Evolutionary conservation across 306 rosid genomes (phyloP), one percentile per base, ranked within the genome.

Genomic region (Casuarina equisetifolia): DNA sequence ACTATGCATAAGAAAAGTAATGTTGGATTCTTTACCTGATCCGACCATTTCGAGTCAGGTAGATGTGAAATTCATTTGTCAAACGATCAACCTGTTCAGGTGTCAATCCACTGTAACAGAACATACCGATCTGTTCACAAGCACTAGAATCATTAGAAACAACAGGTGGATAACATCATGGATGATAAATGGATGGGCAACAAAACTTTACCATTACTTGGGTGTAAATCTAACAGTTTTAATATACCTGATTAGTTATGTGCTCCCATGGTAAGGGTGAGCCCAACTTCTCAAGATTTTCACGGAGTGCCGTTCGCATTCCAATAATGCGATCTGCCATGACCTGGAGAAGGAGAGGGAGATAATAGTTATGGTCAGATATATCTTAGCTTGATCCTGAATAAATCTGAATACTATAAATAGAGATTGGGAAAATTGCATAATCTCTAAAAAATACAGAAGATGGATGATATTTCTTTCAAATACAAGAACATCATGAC

Each of bases 311-410:
- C 25, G 87, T 52, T 78, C 98, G 82, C 97, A 91, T 92, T 79
- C 93, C 97, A 5, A 95, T 95, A 39, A 95, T 95, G 79, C 97
- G 93, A 75, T 92, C 93, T 43, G 98, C 97, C 98, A 95, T 95
- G 75, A 73, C 93, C 97, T 95, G 89, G 46, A 76, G 48, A 79
- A 6, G 38, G 38, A 50, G 43, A 51, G 52, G 10, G 62, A 64
- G 46, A 69, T 5, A 9, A 81, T 20, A 19, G 20, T 55, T 43
- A 74, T 52, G 80, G 49, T 46, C 76, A 73, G 55, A 49, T 81
- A 46, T 72, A 57, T 57, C 5, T 9, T 19, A 57, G 64, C 11
- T 25, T 25, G 1, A 25, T 25, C 32, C 32, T 25, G 32, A 25
- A 25, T 25, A 25, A 25, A 0, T 25, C 32, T 25, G 32, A 25